Evolutionary conservation across 306 rosid species (phyloP), one percentile per base, ranked within the genome.

Genomic region (Acacia acuminata): DNA sequence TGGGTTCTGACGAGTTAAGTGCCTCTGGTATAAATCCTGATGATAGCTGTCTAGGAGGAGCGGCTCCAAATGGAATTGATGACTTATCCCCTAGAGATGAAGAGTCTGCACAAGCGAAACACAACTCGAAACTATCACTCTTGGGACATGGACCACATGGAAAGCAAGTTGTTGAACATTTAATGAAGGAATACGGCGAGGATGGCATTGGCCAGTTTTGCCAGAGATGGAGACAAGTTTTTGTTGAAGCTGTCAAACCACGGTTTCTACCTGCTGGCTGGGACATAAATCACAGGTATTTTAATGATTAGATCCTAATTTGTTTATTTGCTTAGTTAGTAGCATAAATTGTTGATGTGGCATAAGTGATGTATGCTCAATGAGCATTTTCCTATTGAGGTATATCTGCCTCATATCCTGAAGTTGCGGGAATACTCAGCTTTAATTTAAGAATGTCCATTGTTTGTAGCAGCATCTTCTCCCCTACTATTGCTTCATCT

Each of bases 81-180:
- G 85, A 84, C 72, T 63, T 53, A 64, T 60, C 79, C 73, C 81
- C 48, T 10, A 38, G 56, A 76, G 50, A 73, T 63, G 89, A 84
- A 44, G 87, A 80, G 81, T 76, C 80, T 48, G 70, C 81, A 40
- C 86, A 75, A 71, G 73, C 82, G 65, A 89, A 82, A 67, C 91
- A 88, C 44, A 88, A 85, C 84, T 67, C 97, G 16, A 91, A 96
- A 80, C 81, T 90, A 56, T 96, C 98, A 45, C 87, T 96, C 36
- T 85, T 94, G 82, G 99, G 98, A 67, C 99, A 96, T 81, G 99
- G 99, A 53, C 98, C 98, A 20, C 99, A 94, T 80, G 99, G 99
- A 27, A 94, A 92, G 81, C 90, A 86, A 85, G 97, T 94, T 85
- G 98, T 96, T 83, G 98, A 96, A 67, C 85, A 86, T 88, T 83